Evolutionary conservation across 2,329 filamentous ascomycete genomes (phyloP).

Genomic region (Aspergillus sp.): DNA sequence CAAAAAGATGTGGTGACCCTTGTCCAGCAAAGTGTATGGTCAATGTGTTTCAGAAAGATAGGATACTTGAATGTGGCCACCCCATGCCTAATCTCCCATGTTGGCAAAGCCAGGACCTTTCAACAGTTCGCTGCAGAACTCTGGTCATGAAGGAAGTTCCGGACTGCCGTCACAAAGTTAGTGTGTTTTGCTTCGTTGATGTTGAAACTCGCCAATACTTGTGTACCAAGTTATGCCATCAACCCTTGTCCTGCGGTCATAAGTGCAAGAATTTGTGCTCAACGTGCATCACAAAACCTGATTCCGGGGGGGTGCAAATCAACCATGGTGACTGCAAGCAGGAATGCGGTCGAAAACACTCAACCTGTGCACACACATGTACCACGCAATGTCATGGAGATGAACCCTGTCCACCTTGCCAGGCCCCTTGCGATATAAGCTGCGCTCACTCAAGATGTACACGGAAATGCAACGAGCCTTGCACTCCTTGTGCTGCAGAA

Average conservation of each 20-base stretch:
- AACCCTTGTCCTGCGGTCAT: slow-evolving; percentile 52
- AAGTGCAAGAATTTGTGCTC: slow-evolving; percentile 48
- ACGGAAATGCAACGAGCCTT: slow-evolving; percentile 54
- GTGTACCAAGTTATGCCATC: slow-evolving; percentile 47
- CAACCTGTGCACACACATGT: slow-evolving; percentile 54
- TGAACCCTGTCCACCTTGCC: slow-evolving; percentile 22
- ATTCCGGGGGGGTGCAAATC: slow-evolving; percentile 19
- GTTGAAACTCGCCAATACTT: slow-evolving; percentile 35
- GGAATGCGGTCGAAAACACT: slow-evolving; percentile 46
- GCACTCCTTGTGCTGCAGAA: slow-evolving; percentile 53
- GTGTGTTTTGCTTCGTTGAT: slow-evolving; percentile 46
- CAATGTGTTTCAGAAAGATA: too few relatives aligned
- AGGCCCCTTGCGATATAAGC: slow-evolving; percentile 46
- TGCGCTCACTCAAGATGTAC: slow-evolving; percentile 53
- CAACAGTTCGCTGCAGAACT: slow-evolving; percentile 43
- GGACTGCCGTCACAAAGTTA: slow-evolving; percentile 50
- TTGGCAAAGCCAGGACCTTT: slow-evolving; percentile 38
- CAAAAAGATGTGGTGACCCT: too few relatives aligned
- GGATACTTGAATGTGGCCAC: slow-evolving; percentile 24
- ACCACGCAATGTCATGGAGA: slow-evolving; percentile 45
- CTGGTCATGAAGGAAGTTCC: slow-evolving; percentile 45
- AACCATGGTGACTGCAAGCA: slow-evolving; percentile 41
- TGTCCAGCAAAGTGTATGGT: too few relatives aligned
- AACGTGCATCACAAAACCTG: slow-evolving; percentile 40
- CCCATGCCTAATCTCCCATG: slow-evolving; percentile 24